phyloP scores from a whole-genome alignment of 257 asterid species.

The Scutellaria galericulata region DNA sequence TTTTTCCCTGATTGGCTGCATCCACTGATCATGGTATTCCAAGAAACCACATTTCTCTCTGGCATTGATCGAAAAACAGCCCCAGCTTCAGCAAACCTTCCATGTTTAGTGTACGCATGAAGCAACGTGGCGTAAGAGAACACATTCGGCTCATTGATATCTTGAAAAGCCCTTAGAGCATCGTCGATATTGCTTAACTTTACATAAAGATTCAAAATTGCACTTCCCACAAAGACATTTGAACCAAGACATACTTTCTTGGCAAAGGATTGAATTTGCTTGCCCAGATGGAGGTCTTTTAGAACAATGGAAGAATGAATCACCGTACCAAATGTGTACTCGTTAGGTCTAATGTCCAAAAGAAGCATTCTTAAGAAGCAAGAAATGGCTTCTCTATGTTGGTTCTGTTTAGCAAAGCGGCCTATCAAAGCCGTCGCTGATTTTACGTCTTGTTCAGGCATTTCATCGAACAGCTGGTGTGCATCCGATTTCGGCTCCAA shows the following conservation, averaged over 20 bases:
- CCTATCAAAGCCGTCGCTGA: slow-evolving; percentile 61
- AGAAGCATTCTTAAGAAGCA: slow-evolving; percentile 59
- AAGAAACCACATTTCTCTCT: slow-evolving; percentile 67
- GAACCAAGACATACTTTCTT: slow-evolving; percentile 51
- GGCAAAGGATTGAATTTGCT: slow-evolving; percentile 63
- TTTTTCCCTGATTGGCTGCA: slow-evolving; percentile 69
- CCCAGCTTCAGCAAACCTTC: slow-evolving; percentile 62
- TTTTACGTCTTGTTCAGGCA: slow-evolving; percentile 56
- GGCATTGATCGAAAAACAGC: slow-evolving; percentile 56
- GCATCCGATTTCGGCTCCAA: slow-evolving; percentile 26
- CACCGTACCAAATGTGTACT: slow-evolving; percentile 71
- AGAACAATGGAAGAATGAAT: slow-evolving; percentile 58
- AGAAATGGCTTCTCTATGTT: slow-evolving; percentile 54
- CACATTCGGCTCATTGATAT: slow-evolving; percentile 67
- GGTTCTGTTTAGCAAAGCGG: slow-evolving; percentile 54
- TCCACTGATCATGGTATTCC: slow-evolving; percentile 89
- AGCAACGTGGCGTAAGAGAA: slow-evolving; percentile 74
- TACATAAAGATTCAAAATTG: slow-evolving; percentile 64
- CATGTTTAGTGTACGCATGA: slow-evolving; percentile 60
- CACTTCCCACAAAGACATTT: slow-evolving; percentile 75
- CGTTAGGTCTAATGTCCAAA: slow-evolving; percentile 58
- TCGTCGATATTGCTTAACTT: slow-evolving; percentile 54
- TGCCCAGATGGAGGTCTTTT: slow-evolving; percentile 59
- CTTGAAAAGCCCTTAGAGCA: slow-evolving; percentile 55
- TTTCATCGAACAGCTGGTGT: slow-evolving; percentile 58